Conservation (phyloP, 805 yeast genomes). For the Barnettozyma populi region DNA sequence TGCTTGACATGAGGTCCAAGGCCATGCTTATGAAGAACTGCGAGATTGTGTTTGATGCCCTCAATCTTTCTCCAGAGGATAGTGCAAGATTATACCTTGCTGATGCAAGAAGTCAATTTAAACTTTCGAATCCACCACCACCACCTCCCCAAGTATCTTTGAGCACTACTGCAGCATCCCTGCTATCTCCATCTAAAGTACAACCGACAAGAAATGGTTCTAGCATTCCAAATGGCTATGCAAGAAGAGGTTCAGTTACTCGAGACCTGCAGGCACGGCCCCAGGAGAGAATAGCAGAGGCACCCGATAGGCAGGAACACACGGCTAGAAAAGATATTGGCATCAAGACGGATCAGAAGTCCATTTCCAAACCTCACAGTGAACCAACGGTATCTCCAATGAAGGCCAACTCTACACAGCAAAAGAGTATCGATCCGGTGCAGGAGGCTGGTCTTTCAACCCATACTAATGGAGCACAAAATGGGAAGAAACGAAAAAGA, state of each 20-base stretch:
- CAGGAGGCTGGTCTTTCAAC: not conserved
- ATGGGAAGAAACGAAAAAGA: constrained; percentile 11
- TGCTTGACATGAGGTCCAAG: constrained; percentile 5
- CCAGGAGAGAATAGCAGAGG: not conserved
- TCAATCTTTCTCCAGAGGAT: constrained; percentile 14
- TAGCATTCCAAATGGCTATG: not conserved
- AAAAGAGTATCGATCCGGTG: not conserved
- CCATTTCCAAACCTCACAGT: not conserved
- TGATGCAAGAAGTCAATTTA: not conserved
- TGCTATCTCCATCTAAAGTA: not conserved
- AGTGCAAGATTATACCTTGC: constrained; percentile 14
- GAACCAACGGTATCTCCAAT: not conserved
- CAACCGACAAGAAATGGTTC: not conserved
- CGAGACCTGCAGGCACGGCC: not conserved
- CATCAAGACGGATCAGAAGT: not conserved
- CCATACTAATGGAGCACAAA: not conserved
- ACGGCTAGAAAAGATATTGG: not conserved
- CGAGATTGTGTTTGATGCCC: constrained; percentile 14
- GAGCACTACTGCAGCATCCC: not conserved
- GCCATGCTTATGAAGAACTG: constrained; percentile 13
- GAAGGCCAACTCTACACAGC: not conserved
- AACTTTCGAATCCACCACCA: not conserved
- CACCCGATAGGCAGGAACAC: not conserved
- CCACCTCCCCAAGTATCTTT: too few relatives aligned
- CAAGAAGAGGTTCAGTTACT: not conserved